Conservation (phyloP, 2,329 filamentous ascomycete genomes). For the Sporothrix pseudoabietina region DNA sequence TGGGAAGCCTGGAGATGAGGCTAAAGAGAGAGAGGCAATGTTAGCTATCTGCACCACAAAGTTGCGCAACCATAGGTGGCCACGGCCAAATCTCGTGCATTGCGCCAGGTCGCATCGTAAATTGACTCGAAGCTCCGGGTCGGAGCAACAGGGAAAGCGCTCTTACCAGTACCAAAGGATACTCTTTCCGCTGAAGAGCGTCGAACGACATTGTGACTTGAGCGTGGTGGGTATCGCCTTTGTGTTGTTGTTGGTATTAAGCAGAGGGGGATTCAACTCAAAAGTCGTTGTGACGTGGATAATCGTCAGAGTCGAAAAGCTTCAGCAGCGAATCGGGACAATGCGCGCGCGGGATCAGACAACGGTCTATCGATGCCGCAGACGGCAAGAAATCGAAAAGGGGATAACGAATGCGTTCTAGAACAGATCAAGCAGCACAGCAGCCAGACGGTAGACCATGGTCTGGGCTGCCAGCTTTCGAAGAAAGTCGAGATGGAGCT, state of each 20-base stretch:
- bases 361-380: neutral
- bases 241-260: neutral
- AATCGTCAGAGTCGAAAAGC: neutral
- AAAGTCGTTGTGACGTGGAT: neutral
- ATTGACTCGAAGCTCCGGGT: neutral
- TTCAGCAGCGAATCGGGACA: neutral
- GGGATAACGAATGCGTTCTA: slow-evolving; percentile 3
- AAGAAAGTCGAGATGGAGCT: neutral
- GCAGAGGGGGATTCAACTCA: neutral
- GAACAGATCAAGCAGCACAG: slow-evolving; percentile 11
- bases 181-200: slow-evolving; percentile 81
- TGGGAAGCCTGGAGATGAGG: slow-evolving; percentile 77
- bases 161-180: slow-evolving; percentile 88
- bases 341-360: neutral
- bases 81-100: neutral
- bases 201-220: slow-evolving; percentile 55
- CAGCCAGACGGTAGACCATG: slow-evolving; percentile 31
- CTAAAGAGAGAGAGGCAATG: slow-evolving; percentile 50
- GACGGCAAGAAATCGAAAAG: too few species aligned
- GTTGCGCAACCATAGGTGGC: neutral
- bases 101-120: neutral
- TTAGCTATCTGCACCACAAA: slow-evolving; percentile 15
- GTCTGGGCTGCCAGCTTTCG: slow-evolving; percentile 6
- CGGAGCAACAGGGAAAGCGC: slow-evolving; percentile 25
- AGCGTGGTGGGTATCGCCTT: neutral